Evolutionary conservation across 2,329 filamentous ascomycete species (phyloP), one percentile per base, ranked within the genome.

Genomic region (Rutstroemia sp.): DNA sequence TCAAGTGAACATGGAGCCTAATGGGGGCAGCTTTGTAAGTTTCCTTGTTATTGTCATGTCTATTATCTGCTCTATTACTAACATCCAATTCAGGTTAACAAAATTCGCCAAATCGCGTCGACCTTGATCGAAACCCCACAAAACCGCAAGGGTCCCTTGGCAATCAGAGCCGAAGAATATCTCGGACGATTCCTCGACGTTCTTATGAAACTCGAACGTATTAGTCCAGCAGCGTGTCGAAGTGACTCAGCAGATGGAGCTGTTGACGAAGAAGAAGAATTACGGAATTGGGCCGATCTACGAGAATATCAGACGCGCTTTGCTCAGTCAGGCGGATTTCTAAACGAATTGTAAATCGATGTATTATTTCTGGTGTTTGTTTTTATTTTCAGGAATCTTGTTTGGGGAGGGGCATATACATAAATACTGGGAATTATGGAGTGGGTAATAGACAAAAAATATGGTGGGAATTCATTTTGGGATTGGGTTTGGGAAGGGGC

Each of bases 101-200:
- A 95, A 75, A 89, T 95, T 63, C 87, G 89, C 9, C 86, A 89
- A 67, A 87, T 95, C 40, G 89, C 89, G 1, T 87, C 86, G 27
- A 94, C 89, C 0, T 77, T 95, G 7, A 79, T 95, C 49, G 83
- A 88, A 60, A 74, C 77, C 1, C 79, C 81, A 2, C 75, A 77
- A 49, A 72, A 76, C 44, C 72, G 76, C 25, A 80, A 80, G 64
- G 76, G 79, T 39, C 73, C 73, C 21, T 67, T 80, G 1, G 76
- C 78, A 16, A 68, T 76, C 34, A 78, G 83, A 69, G 82, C 86
- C 10, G 86, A 92, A 69, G 83, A 86, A 45, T 87, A 89, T 47
- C 76, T 95, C 0, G 78, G 76, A 50, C 81, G 81, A 8, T 89
- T 94, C 64, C 77, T 94, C 14, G 85, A 89, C 40, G 84, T 92